Percentiles rank a stretch among this genome's conserved stretches.
phyloP scores from a whole-genome alignment of 2,329 filamentous ascomycete genomes.

The Fusarium decemcellulare region DNA sequence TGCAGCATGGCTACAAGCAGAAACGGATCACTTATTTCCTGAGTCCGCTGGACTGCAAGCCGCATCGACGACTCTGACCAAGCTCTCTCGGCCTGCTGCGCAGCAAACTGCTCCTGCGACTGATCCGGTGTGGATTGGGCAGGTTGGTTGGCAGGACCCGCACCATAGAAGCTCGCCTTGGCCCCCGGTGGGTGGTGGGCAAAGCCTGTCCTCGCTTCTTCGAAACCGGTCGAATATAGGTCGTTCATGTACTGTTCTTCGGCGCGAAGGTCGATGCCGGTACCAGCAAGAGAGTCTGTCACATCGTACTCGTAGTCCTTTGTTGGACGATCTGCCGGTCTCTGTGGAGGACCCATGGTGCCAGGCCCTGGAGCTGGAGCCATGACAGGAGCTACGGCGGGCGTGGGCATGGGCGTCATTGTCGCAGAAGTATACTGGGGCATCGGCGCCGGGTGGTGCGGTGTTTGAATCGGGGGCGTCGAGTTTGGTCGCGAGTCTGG shows the following conservation, averaged over 20 bases:
- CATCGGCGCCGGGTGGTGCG: constrained; percentile 47
- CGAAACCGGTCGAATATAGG: constrained; percentile 69
- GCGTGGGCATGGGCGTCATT: constrained; percentile 46
- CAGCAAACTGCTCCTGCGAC: constrained; percentile 75
- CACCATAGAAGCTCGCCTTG: constrained; percentile 73
- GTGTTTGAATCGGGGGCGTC: constrained; percentile 50
- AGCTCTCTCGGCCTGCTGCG: constrained; percentile 75
- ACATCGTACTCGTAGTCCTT: constrained; percentile 80
- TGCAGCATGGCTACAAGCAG: constrained; percentile 74
- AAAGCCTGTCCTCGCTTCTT: constrained; percentile 67
- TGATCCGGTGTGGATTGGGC: constrained; percentile 60
- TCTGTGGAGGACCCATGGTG: constrained; percentile 72
- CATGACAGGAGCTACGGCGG: constrained; percentile 36
- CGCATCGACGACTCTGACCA: constrained; percentile 76
- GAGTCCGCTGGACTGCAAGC: constrained; percentile 71
- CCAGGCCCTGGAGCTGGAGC: constrained; percentile 47
- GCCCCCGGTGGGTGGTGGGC: constrained; percentile 66
- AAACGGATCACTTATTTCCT: constrained; percentile 82
- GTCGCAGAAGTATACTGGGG: constrained; percentile 46
- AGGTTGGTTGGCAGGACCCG: constrained; percentile 76
- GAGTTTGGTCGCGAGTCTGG: constrained; percentile 52
- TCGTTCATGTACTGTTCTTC: constrained; percentile 87
- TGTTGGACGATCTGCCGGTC: constrained; percentile 72
- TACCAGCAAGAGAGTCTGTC: constrained; percentile 86
- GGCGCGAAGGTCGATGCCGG: constrained; percentile 88